phyloP scores from a whole-genome alignment of 495 filamentous ascomycete genomes.

The Elasticomyces elasticus region DNA sequence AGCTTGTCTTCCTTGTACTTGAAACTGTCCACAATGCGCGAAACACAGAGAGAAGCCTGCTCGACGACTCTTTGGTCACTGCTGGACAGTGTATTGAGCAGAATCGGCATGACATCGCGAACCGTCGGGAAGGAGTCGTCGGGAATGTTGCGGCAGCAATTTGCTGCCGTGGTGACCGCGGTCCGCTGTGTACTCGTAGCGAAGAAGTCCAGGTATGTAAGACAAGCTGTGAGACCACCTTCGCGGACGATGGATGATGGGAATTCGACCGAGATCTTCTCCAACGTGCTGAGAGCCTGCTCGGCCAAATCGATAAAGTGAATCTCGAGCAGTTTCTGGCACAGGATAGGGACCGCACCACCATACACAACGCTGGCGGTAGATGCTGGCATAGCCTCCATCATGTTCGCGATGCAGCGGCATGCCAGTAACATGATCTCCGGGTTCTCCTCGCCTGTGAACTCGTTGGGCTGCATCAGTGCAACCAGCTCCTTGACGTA shows the following conservation, averaged over 20 bases:
- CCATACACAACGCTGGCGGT: constrained; percentile 94
- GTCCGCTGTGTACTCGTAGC: constrained; percentile 93
- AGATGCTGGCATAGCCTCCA: constrained; percentile 90
- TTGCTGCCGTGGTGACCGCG: constrained; percentile 92
- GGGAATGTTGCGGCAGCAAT: constrained; percentile 93
- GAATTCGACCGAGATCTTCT: constrained; percentile 96
- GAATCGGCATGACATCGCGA: constrained; percentile 87
- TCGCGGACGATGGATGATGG: constrained; percentile 92
- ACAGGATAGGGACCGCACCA: constrained; percentile 85
- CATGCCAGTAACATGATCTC: constrained; percentile 98
- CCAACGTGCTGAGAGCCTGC: constrained; percentile 90
- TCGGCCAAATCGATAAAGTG: constrained; percentile 95
- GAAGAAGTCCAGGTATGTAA: constrained; percentile 95
- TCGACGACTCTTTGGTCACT: constrained; percentile 96
- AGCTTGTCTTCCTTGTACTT: constrained; percentile 74
- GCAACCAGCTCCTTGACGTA: constrained; percentile 91
- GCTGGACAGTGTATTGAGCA: constrained; percentile 78
- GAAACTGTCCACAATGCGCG: constrained; percentile 95
- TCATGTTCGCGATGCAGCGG: constrained; percentile 90
- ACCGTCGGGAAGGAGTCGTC: constrained; percentile 85
- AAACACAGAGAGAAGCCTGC: constrained; percentile 90
- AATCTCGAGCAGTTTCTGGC: constrained; percentile 87
- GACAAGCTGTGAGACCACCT: constrained; percentile 85
- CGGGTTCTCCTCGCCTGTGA: constrained; percentile 72
- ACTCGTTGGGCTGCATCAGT: constrained; percentile 83